Evolutionary conservation across 2,329 filamentous ascomycete species (phyloP).

Genomic region (Sclerotinia trifoliorum): DNA sequence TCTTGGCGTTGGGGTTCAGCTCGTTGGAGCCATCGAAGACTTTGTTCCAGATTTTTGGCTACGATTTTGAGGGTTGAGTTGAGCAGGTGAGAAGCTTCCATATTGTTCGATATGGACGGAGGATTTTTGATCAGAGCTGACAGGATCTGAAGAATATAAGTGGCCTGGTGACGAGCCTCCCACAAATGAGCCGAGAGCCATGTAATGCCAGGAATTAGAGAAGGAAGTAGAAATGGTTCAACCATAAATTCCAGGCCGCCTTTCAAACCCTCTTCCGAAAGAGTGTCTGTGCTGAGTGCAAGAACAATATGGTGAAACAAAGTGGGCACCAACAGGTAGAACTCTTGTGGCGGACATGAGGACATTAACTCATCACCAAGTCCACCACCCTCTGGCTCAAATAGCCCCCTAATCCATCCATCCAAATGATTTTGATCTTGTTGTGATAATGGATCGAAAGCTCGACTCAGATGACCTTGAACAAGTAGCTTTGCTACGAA

Average conservation of each 20-base stretch:
- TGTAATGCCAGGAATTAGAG: slow-evolving; percentile 68
- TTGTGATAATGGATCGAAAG: slow-evolving; percentile 59
- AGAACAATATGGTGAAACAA: slow-evolving; percentile 74
- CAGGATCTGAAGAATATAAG: slow-evolving; percentile 68
- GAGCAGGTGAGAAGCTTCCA: slow-evolving; percentile 67
- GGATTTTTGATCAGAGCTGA: slow-evolving; percentile 67
- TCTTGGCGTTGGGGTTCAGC: slow-evolving; percentile 66
- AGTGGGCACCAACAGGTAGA: slow-evolving; percentile 74
- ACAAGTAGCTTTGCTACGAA: slow-evolving; percentile 68
- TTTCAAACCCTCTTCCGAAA: slow-evolving; percentile 69
- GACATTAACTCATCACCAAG: slow-evolving; percentile 79
- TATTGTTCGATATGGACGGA: slow-evolving; percentile 60
- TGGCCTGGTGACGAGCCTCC: slow-evolving; percentile 63
- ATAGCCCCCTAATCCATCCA: slow-evolving; percentile 76
- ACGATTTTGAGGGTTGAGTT: slow-evolving; percentile 69
- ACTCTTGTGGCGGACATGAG: slow-evolving; percentile 77
- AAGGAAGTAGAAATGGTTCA: slow-evolving; percentile 77
- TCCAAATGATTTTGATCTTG: slow-evolving; percentile 64
- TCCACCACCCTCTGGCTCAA: slow-evolving; percentile 69
- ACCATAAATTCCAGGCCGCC: slow-evolving; percentile 77
- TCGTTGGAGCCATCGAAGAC: slow-evolving; percentile 64
- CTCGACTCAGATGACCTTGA: slow-evolving; percentile 56
- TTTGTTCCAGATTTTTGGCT: slow-evolving; percentile 65
- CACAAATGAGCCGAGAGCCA: slow-evolving; percentile 72
- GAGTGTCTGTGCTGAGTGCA: slow-evolving; percentile 62